Base-by-base conservation (phyloP, 1,284 basidiomycete species). In the Ceratobasidium sp. region DNA sequence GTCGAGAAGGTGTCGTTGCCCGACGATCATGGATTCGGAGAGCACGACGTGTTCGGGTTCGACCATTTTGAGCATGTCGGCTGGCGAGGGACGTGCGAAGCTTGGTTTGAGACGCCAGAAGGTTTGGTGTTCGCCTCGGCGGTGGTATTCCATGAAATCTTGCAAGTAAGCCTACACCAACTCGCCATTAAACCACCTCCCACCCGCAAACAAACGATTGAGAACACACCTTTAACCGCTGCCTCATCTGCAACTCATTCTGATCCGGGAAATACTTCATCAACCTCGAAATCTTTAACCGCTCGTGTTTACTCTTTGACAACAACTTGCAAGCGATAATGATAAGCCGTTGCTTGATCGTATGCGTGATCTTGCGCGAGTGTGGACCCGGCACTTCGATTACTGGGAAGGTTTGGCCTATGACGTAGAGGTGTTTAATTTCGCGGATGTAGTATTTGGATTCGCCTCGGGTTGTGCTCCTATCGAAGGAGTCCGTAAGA, bases 221-320 rank as follows among this genome's bases (percentile, higher is more conserved):
- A 15, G 1, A 23, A 82, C 85, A 33, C 78, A 93, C 94, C 89
- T 99, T 99, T 44, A 99, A 87, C 78, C 97, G 90, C 84, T 99
- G 97, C 78, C 97, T 89, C 96, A 99, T 98, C 85, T 99, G 97
- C 82, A 99, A 85, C 85, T 99, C 97, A 81, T 98, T 98, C 86
- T 99, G 97, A 84, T 99, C 97, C 0, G 97, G 97, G 85, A 99
- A 99, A 86, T 99, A 99, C 84, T 96, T 96, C 92, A 98, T 95
- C 79, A 99, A 84, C 68, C 95, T 90, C 26, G 93, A 93, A 71
- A 99, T 97, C 87, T 98, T 98, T 81, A 99, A 89, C 28, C 96
- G 91, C 84, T 97, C 94, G 73, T 93, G 92, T 77, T 90, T 89
- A 81, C 94, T 96, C 86, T 97, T 97, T 85, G 91, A 90, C 73